phyloP scores from a whole-genome alignment of 139 green algal species.

The Spirogloea muscicola region DNA sequence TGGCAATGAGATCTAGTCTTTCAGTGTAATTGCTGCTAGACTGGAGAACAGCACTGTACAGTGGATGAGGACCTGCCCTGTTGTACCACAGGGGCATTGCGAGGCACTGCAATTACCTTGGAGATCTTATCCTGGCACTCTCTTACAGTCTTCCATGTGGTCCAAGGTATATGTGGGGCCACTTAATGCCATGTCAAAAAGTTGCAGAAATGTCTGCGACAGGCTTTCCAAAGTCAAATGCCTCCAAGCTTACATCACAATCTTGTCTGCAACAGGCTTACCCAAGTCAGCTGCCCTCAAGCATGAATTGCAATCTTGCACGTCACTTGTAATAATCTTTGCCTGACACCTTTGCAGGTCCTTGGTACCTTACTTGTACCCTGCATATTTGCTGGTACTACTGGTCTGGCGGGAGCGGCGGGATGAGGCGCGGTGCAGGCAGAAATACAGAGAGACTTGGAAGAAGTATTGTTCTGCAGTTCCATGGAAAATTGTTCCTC shows the following conservation, averaged over 20 bases:
- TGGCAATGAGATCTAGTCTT: background rate
- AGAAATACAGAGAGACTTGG: constrained; percentile 96
- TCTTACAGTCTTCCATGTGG: constrained; percentile 90
- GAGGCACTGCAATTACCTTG: constrained; percentile 91
- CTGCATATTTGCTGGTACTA: constrained; percentile 86
- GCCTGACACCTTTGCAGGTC: constrained; percentile 29
- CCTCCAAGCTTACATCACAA: background rate
- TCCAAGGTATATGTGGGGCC: constrained; percentile 45
- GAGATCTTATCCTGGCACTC: constrained; percentile 87
- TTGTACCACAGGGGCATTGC: constrained; percentile 64
- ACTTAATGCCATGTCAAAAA: background rate
- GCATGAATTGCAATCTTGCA: background rate
- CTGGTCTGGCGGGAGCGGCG: constrained; percentile 61
- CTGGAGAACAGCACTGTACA: background rate
- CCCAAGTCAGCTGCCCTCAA: background rate
- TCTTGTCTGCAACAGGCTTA: background rate
- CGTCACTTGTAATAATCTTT: background rate
- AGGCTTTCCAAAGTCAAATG: background rate
- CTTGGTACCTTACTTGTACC: constrained; percentile 85
- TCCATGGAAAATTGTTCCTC: constrained; percentile 81
- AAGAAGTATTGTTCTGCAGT: constrained; percentile 88
- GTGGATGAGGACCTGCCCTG: background rate
- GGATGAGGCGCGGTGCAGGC: constrained; percentile 78
- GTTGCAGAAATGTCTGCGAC: background rate
- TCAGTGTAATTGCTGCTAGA: background rate